Evolutionary conservation across 2,329 filamentous ascomycete genomes (phyloP), one percentile per base, ranked within the genome.

Genomic region (Talaromyces sp.): DNA sequence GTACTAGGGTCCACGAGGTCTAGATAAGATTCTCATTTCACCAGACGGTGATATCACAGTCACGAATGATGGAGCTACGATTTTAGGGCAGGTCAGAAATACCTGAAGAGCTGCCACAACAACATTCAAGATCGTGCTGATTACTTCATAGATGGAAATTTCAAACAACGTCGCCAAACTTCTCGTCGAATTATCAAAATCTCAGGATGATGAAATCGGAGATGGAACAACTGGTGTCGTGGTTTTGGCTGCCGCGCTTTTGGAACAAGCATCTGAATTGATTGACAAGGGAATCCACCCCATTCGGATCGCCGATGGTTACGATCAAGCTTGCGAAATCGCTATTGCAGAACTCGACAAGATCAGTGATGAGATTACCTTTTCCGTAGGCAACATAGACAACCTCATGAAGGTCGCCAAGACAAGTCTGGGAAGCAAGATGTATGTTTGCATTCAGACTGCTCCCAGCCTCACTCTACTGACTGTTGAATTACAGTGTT

Each of bases 251-350:
- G 94, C 93, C 63, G 92, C 94, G 62, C 84, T 99, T 63, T 81
- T 99, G 61, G 95, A 99, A 77, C 93, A 97, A 78, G 94, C 94
- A 17, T 91, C 93, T 63, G 94, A 97, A 73, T 84, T 99, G 67
- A 97, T 99, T 74, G 95, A 99, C 83, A 99, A 99, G 84, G 95
- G 94, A 72, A 99, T 99, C 69, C 94, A 99, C 78, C 94, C 94
- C 62, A 99, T 99, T 74, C 84, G 95, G 67, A 97, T 99, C 77
- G 95, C 95, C 64, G 94, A 99, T 76, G 94, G 94, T 55, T 99
- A 96, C 78, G 94, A 99, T 73, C 87, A 96, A 70, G 94, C 94
- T 58, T 99, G 95, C 73, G 95, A 99, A 74, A 93, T 97, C 67
- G 94, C 94, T 43, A 89, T 97, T 57, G 86, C 88, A 31, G 89